phyloP scores from a whole-genome alignment of 805 yeast species.

The Kluyveromyces starmeri region DNA sequence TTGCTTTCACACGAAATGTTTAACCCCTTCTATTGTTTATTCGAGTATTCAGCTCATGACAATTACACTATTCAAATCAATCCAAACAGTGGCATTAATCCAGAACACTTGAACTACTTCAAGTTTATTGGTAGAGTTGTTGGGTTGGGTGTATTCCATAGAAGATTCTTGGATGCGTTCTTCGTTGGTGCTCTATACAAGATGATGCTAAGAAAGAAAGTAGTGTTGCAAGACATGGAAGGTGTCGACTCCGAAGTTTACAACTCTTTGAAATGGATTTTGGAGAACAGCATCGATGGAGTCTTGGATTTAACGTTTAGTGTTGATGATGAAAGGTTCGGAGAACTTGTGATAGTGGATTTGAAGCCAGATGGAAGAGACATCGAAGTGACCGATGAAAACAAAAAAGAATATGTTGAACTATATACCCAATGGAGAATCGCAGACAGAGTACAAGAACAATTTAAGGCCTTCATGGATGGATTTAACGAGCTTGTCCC shows the following conservation, averaged over 20 bases:
- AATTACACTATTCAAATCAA: slow-evolving; percentile 96
- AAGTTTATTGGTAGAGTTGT: slow-evolving; percentile 97
- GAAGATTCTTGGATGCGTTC: slow-evolving; percentile 95
- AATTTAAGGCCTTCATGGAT: slow-evolving; percentile 90
- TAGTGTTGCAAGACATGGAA: slow-evolving; percentile 93
- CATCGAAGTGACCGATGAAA: slow-evolving; percentile 88
- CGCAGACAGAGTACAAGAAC: slow-evolving; percentile 86
- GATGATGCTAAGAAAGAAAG: slow-evolving; percentile 94
- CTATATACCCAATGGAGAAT: slow-evolving; percentile 94
- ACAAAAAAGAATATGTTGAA: slow-evolving; percentile 92
- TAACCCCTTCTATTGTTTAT: slow-evolving; percentile 93
- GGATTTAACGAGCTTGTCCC: slow-evolving; percentile 98
- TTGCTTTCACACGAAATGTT: slow-evolving; percentile 96
- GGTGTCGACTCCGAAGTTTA: slow-evolving; percentile 97
- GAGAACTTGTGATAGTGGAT: slow-evolving; percentile 83
- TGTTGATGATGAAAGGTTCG: slow-evolving; percentile 88
- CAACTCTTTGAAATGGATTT: slow-evolving; percentile 89
- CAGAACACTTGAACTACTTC: slow-evolving; percentile 96
- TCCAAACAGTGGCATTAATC: slow-evolving; percentile 94
- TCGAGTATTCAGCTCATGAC: slow-evolving; percentile 96
- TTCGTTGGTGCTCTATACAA: slow-evolving; percentile 97
- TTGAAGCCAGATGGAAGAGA: slow-evolving; percentile 82
- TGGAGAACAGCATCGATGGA: slow-evolving; percentile 88
- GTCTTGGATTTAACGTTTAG: slow-evolving; percentile 83
- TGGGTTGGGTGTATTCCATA: slow-evolving; percentile 96